Evolutionary conservation across 1,284 basidiomycete genomes (phyloP), one percentile per base, ranked within the genome.

Genomic region (Rhodofomes roseus): DNA sequence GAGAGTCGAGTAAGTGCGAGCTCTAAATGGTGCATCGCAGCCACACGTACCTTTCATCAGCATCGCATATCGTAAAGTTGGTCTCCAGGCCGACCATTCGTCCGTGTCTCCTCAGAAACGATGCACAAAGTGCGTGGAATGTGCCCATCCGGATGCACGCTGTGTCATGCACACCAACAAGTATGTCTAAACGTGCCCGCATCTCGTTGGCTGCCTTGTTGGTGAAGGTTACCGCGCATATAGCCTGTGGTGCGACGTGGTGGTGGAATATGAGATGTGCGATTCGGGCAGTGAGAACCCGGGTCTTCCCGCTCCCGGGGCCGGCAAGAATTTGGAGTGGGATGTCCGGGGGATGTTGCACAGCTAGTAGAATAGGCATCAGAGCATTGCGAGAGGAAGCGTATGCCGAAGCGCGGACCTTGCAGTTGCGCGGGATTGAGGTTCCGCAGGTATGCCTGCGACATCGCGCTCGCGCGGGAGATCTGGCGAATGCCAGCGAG

Each of bases 121-220:
- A 73, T 0, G 86, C 90, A 68, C 93, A 95, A 2, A 92, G 79
- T 0, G 92, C 83, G 68, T 96, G 93, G 66, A 96, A 95, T 0
- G 93, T 96, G 16, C 92, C 91, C 85, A 84, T 77, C 63, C 87
- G 81, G 36, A 96, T 77, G 54, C 82, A 76, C 18, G 79, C 76
- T 0, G 88, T 89, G 7, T 73, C 70, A 23, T 82, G 73, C 48
- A 82, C 79, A 2, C 93, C 93, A 27, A 96, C 81, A n/a, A 96
- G 76, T 60, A 81, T 82, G 23, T 76, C 73, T 29, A 97, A 76
- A 2, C 95, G 81, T 63, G 85, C 80, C 61, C 84, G 82, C 94
- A 96, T 95, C 76, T 96, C 94, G 63, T 86, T 89, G 1, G 94
- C 93, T 3, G 94, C 93, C 74, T 95, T 95, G 77, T 95, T 95